Conservation (phyloP, 78 protist species). For the Polysphondylium violaceum region DNA sequence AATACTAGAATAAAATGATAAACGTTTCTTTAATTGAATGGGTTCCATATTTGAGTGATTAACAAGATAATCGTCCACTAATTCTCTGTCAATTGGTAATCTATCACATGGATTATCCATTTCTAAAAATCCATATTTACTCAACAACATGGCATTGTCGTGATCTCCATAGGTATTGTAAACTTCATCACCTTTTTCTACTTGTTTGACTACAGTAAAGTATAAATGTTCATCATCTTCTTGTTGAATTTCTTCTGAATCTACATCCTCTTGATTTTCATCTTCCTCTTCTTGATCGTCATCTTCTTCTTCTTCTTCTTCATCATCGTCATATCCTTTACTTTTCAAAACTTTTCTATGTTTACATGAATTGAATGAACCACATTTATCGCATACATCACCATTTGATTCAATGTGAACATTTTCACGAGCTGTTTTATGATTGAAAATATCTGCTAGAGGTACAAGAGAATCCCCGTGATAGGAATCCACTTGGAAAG, state of each 20-base stretch:
- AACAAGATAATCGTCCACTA: conserved; percentile 9
- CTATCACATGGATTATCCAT: conserved; percentile 73
- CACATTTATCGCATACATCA: conserved; percentile 52
- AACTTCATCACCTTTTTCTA: conserved; percentile 8
- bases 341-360: conserved; percentile 28
- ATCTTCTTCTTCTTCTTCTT: conserved; percentile 1
- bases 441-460: conserved; percentile 67
- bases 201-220: conserved; percentile 31
- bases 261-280: too few relatives aligned
- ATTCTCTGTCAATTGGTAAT: conserved; percentile 1
- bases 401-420: conserved; percentile 74
- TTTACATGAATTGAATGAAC: conserved; percentile 43
- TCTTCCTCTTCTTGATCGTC: not conserved
- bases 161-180: conserved; percentile 78
- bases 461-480: conserved; percentile 78
- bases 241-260: not conserved
- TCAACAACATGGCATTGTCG: conserved; percentile 29
- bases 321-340: not conserved
- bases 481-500: conserved; percentile 56
- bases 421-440: conserved; percentile 55
- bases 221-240: conserved; percentile 50
- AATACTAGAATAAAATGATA: conserved; percentile 28
- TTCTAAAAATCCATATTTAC: conserved; percentile 75
- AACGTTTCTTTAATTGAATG: not conserved
- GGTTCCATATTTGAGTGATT: not conserved